Base-by-base conservation (phyloP, 2,329 filamentous ascomycete genomes). In the Lasiodiplodia sp. region DNA sequence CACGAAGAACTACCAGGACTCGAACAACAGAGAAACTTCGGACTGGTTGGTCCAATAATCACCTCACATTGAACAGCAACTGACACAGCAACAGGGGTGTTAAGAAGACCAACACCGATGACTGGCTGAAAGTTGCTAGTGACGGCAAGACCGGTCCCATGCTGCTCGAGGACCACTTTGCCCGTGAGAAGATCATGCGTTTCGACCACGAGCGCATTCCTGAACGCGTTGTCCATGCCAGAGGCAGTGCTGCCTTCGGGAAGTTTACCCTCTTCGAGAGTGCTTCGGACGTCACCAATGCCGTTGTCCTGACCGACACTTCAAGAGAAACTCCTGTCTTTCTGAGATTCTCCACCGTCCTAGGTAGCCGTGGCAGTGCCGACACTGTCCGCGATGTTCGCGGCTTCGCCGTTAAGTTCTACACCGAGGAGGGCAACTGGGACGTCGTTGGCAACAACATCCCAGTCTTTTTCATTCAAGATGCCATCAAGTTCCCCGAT, bases 381-480 rank as follows among this genome's bases (percentile, higher is more conserved):
- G 92, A 96, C 76, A 94, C 91, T 0, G 92, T 94, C 1, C 87
- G 92, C n/a, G 92, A 96, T 82, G 91, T 94, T 2, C 88, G 92
- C 47, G 92, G 92, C 1, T 96, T 95, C 71, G 91, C 92, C 0
- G 80, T 92, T 71, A 93, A 92, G 78, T 89, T 92, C 74, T 94
- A 94, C 76, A 94, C 92, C 0, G 82, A 91, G 0, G 91, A 94
- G 73, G 92, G 91, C 4, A 93, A 92, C 72, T 92, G 90, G 88
- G 91, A 93, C 71, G 83, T 92, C 37, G 88, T 92, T 2, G 90
- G 90, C 40, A 93, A 93, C 79, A 89, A 92, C 72, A 92, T 92
- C 53, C 89, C 90, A 0, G 88, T 92, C 14, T 92, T 92, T 79
- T 92, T 92, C 79, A 91, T 93, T 69, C 90, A 92, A 71, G 91